These are phyloP conservation scores for Dendrobium huoshanense DNA, from an alignment of 106 monocot genomes.

Conservation along the genomic window DNA sequence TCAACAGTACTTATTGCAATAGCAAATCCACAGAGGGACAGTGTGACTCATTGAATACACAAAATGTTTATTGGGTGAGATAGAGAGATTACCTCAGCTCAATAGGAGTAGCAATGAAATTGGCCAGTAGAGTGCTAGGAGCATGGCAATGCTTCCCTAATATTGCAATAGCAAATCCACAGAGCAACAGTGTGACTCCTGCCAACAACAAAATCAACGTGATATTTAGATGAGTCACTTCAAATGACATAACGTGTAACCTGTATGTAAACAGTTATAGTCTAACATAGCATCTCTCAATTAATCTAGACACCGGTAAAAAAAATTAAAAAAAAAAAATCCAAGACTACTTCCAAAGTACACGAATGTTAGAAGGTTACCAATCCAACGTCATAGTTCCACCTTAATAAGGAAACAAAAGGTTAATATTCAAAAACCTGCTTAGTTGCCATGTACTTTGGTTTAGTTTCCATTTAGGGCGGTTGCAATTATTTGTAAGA, in stretches of 20 bases:
- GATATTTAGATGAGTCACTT: neutral
- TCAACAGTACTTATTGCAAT: too few species aligned
- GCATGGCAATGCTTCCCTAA: constrained; percentile 64
- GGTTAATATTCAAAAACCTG: neutral
- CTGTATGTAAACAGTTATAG: neutral
- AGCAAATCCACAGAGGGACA: too few species aligned
- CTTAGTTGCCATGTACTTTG: neutral
- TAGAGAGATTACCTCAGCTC: constrained; percentile 53
- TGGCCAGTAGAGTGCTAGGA: constrained; percentile 66
- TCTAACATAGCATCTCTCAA: neutral
- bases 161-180: constrained; percentile 69
- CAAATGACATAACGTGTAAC: neutral
- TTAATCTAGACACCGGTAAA: neutral
- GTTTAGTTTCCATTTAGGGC: too few species aligned
- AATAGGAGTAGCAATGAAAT: constrained; percentile 80
- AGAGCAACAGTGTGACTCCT: constrained; percentile 78
- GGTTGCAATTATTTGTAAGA: too few species aligned
- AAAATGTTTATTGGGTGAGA: neutral
- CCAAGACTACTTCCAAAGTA: neutral
- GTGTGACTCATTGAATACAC: neutral
- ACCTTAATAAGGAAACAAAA: neutral
- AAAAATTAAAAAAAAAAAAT: neutral
- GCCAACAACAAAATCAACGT: constrained; percentile 6
- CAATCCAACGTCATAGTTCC: neutral
- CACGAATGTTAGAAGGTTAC: neutral